Conservation (phyloP, 805 yeast genomes). For the Schwanniomyces yamadae region DNA sequence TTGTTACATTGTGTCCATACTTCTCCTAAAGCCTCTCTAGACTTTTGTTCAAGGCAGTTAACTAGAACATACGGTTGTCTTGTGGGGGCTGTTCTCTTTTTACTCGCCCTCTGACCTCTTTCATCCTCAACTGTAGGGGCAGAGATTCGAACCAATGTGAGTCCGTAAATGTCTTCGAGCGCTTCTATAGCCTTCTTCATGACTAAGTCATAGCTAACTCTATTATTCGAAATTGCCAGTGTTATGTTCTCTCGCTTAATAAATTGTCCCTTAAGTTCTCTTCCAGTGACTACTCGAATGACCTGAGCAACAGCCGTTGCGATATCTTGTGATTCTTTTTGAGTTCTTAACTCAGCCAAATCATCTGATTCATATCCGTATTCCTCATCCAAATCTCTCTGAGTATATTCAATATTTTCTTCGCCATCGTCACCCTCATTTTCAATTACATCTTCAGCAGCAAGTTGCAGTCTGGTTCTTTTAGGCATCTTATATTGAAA, state of each 20-base stretch:
- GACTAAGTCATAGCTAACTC: constrained; percentile 14
- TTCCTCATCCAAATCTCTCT: too few relatives aligned
- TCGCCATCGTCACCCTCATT: not conserved
- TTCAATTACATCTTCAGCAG: not conserved
- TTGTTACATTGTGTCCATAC: constrained; percentile 19
- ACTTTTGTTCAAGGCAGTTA: constrained; percentile 16
- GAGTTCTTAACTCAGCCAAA: not conserved
- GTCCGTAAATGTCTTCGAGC: constrained; percentile 26
- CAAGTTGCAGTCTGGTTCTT: constrained; percentile 1
- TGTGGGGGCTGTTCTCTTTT: constrained; percentile 8
- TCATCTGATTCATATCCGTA: not conserved
- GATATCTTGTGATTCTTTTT: not conserved
- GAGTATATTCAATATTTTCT: too few relatives aligned
- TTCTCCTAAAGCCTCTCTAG: constrained; percentile 23
- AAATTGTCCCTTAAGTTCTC: constrained; percentile 20
- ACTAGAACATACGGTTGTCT: constrained; percentile 20
- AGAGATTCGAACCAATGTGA: constrained; percentile 21
- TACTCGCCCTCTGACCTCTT: constrained; percentile 2
- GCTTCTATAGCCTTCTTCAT: constrained; percentile 14
- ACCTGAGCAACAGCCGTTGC: constrained; percentile 7
- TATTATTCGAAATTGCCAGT: constrained; percentile 10
- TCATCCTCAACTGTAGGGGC: constrained; percentile 1
- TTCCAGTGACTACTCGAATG: constrained; percentile 18
- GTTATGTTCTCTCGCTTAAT: constrained; percentile 24
- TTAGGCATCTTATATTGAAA: not conserved